Conservation (phyloP, 31 red algal species). For the Asparagopsis taxiformis region DNA sequence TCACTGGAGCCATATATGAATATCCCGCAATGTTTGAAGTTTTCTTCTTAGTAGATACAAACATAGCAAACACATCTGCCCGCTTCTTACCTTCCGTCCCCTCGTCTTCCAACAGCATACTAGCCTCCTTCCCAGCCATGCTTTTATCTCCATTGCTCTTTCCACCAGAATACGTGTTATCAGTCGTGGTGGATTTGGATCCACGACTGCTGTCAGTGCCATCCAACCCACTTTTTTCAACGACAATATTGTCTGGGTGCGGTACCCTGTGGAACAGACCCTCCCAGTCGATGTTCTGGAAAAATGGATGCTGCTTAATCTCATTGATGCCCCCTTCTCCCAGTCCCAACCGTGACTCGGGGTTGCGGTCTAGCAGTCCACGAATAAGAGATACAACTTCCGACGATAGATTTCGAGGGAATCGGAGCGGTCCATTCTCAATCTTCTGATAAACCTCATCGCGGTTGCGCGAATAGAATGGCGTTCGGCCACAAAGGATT, state of each 20-base stretch:
- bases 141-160: constrained; percentile 18
- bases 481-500: constrained; percentile 79
- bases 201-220: background rate
- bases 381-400: constrained; percentile 68
- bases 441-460: constrained; percentile 78
- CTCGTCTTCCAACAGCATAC: constrained; percentile 68
- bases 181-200: constrained; percentile 14
- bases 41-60: constrained; percentile 78
- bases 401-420: constrained; percentile 67
- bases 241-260: constrained; percentile 72
- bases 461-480: constrained; percentile 81
- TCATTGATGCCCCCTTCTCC: constrained; percentile 63
- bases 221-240: constrained; percentile 40
- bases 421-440: constrained; percentile 59
- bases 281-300: constrained; percentile 81
- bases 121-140: constrained; percentile 45
- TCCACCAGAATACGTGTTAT: constrained; percentile 1
- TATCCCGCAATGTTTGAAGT: constrained; percentile 72
- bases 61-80: constrained; percentile 67
- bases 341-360: constrained; percentile 68
- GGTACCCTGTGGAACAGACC: constrained; percentile 36
- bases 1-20: constrained; percentile 49
- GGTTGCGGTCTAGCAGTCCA: constrained; percentile 85
- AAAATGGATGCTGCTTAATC: constrained; percentile 89
- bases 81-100: constrained; percentile 29